Conservation (phyloP, 768 basidiomycete genomes). For the Leucosporidium creatinivorum region DNA sequence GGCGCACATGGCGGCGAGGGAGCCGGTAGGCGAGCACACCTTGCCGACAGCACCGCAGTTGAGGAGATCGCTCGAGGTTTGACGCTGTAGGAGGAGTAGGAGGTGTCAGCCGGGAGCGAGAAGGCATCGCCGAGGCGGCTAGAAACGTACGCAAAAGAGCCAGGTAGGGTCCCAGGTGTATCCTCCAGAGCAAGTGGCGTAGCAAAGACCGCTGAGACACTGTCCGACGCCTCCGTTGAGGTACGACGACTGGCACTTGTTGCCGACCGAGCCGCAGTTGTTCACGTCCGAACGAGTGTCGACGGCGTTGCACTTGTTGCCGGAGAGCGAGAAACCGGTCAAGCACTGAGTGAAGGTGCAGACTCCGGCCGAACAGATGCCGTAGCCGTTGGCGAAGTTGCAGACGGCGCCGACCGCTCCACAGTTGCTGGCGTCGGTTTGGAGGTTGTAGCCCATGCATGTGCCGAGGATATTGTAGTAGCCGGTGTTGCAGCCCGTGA, state of each 20-base stretch:
- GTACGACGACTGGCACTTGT: slow-evolving; percentile 11
- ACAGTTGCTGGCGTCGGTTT: slow-evolving; percentile 7
- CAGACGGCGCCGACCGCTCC: background rate
- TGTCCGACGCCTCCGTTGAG: slow-evolving; percentile 9
- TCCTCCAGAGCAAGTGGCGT: slow-evolving; percentile 1
- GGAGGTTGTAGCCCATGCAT: background rate
- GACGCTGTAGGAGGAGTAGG: background rate
- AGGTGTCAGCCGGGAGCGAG: slow-evolving; percentile 10
- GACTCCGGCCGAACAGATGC: background rate
- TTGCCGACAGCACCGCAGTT: background rate
- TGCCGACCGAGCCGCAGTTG: slow-evolving; percentile 25
- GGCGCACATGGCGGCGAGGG: slow-evolving; percentile 5
- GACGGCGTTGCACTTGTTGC: background rate
- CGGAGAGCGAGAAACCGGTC: background rate
- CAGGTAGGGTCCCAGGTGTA: slow-evolving; percentile 12
- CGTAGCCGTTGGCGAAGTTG: slow-evolving; percentile 12
- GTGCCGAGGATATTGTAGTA: slow-evolving; percentile 11
- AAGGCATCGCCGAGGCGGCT: no score
- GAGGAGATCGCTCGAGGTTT: slow-evolving; percentile 8
- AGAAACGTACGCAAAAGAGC: slow-evolving; percentile 1
- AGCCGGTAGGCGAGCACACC: background rate
- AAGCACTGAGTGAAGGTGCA: background rate
- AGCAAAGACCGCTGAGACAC: slow-evolving; percentile 13
- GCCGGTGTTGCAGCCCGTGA: slow-evolving; percentile 11
- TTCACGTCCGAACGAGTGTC: slow-evolving; percentile 8